Base-by-base conservation (phyloP, 2,329 filamentous ascomycete species). In the Fulvia fulva region DNA sequence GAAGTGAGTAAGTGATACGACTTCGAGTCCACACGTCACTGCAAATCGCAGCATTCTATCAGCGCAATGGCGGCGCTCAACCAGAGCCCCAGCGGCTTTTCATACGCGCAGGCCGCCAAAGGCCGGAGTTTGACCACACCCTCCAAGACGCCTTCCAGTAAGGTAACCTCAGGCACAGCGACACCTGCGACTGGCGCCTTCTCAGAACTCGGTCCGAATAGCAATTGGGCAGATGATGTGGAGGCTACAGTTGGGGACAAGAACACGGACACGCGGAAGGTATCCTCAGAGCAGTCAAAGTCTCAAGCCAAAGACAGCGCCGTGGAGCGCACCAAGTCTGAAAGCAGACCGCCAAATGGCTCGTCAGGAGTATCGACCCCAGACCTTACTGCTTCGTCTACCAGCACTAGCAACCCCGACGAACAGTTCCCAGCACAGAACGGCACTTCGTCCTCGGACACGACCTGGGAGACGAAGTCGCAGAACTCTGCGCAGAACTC, bases 91-190 rank as follows among this genome's bases (percentile, higher is more conserved):
- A 67, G 67, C 45, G 70, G 70, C 66, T 96, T 97, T 74, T 97
- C 93, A 60, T 97, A 97, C 76, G 93, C 93, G 69, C 91, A 96
- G 82, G 93, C 93, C 71, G 93, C 93, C 60, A 94, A 94, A 76
- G 91, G 92, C 70, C 83, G 88, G 68, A 78, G 83, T 56, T 71
- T 80, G 54, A 70, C 78, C 56, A 69, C 76, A 56, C 70, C 78
- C 53, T 73, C 78, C 52, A 75, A 78, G 59, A 68, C 76, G 57
- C 71, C 75, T 47, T 70, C 77, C 26, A 76, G 74, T 67, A 81
- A 81, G 69, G 71, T 73, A 21, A 67, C 73, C 11, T 77, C 78
- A 22, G 76, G 75, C 45, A 66, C 73, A 23, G 71, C 69, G 14
- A 78, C 76, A 43, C 73, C 77, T 25, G 71, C 76, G 22, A 76